These are phyloP conservation scores for Microdochium paspali DNA, from an alignment of 2,329 filamentous ascomycete genomes.

Conservation along the genomic window DNA sequence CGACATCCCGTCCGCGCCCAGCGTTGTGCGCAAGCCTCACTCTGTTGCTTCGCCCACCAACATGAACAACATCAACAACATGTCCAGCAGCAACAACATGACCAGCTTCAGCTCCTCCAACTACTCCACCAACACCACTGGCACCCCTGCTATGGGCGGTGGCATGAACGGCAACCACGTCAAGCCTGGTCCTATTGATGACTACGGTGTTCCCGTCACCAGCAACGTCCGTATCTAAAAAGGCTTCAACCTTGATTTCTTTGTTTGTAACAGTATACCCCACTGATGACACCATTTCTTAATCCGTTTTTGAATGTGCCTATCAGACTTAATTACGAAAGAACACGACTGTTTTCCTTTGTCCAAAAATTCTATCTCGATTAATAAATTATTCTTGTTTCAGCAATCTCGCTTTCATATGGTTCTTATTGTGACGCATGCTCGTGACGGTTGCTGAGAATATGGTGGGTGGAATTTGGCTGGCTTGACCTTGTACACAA, in stretches of 20 bases:
- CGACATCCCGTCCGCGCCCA: conserved; percentile 55
- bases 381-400: no score
- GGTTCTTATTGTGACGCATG: no score
- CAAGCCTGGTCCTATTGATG: background rate
- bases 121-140: background rate
- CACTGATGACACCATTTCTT: background rate
- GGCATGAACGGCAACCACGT: background rate
- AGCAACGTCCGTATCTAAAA: background rate
- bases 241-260: background rate
- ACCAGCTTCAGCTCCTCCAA: background rate
- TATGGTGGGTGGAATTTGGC: no score
- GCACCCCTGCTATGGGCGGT: background rate
- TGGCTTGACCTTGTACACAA: no score
- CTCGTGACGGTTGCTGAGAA: no score
- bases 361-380: no score
- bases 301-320: no score
- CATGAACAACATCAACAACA: background rate
- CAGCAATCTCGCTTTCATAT: no score
- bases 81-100: background rate
- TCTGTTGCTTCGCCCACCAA: conserved; percentile 1
- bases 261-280: background rate
- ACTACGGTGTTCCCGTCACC: background rate
- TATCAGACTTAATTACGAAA: no score
- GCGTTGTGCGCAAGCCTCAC: conserved; percentile 38
- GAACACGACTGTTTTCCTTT: no score